Evolutionary conservation across 805 yeast genomes (phyloP), one percentile per base, ranked within the genome.

Genomic region (Myxozyma sirexii): DNA sequence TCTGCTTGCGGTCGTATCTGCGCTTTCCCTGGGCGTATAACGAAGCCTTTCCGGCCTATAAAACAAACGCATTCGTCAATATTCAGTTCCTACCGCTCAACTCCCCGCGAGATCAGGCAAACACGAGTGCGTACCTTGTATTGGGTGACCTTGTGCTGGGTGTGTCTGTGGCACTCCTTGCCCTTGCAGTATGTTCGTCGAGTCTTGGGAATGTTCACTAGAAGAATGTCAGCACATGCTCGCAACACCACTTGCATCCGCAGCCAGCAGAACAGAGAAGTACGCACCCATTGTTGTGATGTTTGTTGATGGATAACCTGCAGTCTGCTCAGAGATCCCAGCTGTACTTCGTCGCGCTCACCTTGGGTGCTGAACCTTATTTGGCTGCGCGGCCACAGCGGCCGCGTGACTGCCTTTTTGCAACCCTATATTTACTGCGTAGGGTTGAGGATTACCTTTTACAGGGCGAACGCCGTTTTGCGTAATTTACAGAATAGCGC

Each of bases 111-210:
- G n/a, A n/a, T n/a, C n/a, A n/a, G n/a, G n/a, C n/a, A n/a, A n/a
- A n/a, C n/a, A n/a, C n/a, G n/a, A n/a, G n/a, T n/a, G 17, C 60
- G 26, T 51, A 67, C 69, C 79, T 94, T 94, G 96, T 94, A 94
- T 86, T 94, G 99, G 82, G 99, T 93, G 78, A 94, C 99, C 87
- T 93, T 94, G 96, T 94, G 99, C 84, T 91, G 97, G 77, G 98
- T 93, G 94, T 94, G 99, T 84, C 91, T 90, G 78, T 96, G 89
- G 87, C 99, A 94, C 79, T 85, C 85, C 85, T 89, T 94, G 84
- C 97, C 97, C 85, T 92, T 93, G 86, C 99, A 94, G 91, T 88
- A 94, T 81, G 99, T 94, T 85, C 88, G 91, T 89, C 98, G 92
- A 83, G 97, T 92, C 89, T 94, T 94, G 85, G 99, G 99, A 84